A percentile compares a stretch with the other conserved stretches of the same genome.
Evolutionary conservation across 805 yeast species (phyloP).

Genomic region (Blastobotrys americana): DNA sequence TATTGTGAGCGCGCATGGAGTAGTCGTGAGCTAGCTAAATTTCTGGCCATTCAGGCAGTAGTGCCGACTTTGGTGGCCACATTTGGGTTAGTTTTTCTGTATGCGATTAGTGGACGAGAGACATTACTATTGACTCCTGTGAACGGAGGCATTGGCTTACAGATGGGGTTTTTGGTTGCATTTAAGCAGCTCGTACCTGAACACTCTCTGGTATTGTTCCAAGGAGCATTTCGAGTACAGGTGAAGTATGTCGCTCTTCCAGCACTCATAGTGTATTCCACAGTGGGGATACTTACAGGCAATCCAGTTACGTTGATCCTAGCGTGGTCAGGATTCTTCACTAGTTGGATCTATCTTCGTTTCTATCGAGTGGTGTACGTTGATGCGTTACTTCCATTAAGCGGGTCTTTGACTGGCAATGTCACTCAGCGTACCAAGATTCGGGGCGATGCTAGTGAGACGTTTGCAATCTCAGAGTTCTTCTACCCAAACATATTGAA

Average conservation of each 20-base stretch:
- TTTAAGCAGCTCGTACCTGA: slow-evolving; percentile 62
- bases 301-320: slow-evolving; percentile 18
- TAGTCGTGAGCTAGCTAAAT: slow-evolving; percentile 42
- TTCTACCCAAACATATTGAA: slow-evolving; percentile 59
- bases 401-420: slow-evolving; percentile 15
- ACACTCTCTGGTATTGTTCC: slow-evolving; percentile 45
- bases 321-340: slow-evolving; percentile 44
- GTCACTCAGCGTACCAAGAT: slow-evolving; percentile 27
- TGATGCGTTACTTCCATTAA: slow-evolving; percentile 46
- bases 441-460: slow-evolving; percentile 85
- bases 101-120: slow-evolving; percentile 16
- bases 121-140: slow-evolving; percentile 23
- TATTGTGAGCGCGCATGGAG: slow-evolving; percentile 66
- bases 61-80: slow-evolving; percentile 33
- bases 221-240: slow-evolving; percentile 39
- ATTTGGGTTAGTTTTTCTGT: slow-evolving; percentile 25
- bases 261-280: slow-evolving; percentile 26
- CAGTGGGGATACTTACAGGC: slow-evolving; percentile 25
- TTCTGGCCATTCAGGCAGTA: slow-evolving; percentile 35
- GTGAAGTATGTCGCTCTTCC: slow-evolving; percentile 38
- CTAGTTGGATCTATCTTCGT: slow-evolving; percentile 71
- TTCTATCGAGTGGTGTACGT: slow-evolving; percentile 57
- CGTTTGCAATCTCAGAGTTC: slow-evolving; percentile 75
- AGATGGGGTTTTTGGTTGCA: slow-evolving; percentile 54
- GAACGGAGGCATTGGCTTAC: slow-evolving; percentile 47